These are phyloP conservation scores for Leptographium radiaticola DNA, from an alignment of 2,329 filamentous ascomycete species.

Conservation along the genomic window DNA sequence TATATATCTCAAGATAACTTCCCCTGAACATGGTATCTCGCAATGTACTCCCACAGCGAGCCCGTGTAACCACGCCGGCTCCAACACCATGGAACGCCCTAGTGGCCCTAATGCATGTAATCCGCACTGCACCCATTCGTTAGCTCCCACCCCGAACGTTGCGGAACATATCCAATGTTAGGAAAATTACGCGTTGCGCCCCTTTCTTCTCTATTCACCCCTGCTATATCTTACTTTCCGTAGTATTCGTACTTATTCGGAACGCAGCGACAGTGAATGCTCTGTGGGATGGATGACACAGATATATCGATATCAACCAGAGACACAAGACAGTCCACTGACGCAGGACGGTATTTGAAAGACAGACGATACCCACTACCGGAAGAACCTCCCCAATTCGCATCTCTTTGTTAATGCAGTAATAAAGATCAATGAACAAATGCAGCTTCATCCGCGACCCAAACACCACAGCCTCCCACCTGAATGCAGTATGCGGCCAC, in stretches of 20 bases:
- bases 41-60: no score
- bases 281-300: not conserved
- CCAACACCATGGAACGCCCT: not conserved
- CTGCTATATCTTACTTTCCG: no score
- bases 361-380: not conserved
- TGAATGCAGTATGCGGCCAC: constrained; percentile 4
- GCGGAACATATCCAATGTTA: no score
- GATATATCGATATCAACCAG: not conserved
- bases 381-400: not conserved
- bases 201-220: no score
- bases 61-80: no score
- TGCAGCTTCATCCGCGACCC: constrained; percentile 1
- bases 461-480: constrained; percentile 5
- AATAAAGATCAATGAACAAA: not conserved
- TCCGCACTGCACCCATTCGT: not conserved
- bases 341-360: not conserved
- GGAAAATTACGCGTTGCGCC: no score
- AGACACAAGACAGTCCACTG: not conserved
- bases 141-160: no score
- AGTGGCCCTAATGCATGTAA: not conserved
- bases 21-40: no score
- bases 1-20: no score
- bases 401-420: not conserved
- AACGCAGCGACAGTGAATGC: not conserved
- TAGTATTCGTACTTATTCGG: no score